phyloP scores from a whole-genome alignment of 768 basidiomycete genomes.

The Termitomyces bulborhizus region DNA sequence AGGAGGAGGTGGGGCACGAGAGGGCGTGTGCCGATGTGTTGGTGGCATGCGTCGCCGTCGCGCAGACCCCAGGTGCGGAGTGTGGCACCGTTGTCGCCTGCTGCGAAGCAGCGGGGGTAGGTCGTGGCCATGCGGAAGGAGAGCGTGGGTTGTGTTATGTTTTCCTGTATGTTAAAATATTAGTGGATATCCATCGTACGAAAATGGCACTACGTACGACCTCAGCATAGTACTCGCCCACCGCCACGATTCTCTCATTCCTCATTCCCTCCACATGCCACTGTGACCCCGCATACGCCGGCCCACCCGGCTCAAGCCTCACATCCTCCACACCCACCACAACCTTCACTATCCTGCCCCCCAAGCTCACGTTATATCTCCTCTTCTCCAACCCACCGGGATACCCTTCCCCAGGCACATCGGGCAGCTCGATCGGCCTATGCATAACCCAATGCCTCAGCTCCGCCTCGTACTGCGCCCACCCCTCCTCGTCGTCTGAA shows the following conservation, averaged over 20 bases:
- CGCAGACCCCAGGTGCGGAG: slow-evolving; percentile 44
- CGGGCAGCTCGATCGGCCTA: slow-evolving; percentile 39
- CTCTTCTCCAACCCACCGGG: slow-evolving; percentile 38
- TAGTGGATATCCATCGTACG: too few relatives aligned
- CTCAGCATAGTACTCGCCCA: slow-evolving; percentile 33
- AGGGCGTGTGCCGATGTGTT: slow-evolving; percentile 36
- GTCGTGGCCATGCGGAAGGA: slow-evolving; percentile 49
- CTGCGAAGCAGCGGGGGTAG: slow-evolving; percentile 34
- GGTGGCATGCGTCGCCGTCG: slow-evolving; percentile 40
- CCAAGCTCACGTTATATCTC: slow-evolving; percentile 29
- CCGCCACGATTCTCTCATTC: slow-evolving; percentile 45
- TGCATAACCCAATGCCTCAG: slow-evolving; percentile 36
- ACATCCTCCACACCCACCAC: slow-evolving; percentile 35
- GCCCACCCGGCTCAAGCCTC: slow-evolving; percentile 27
- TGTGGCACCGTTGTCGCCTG: slow-evolving; percentile 41
- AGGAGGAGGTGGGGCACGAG: slow-evolving; percentile 31
- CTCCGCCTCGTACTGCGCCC: slow-evolving; percentile 35
- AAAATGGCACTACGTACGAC: slow-evolving; percentile 23
- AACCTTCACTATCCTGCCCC: slow-evolving; percentile 34
- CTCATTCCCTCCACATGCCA: slow-evolving; percentile 53
- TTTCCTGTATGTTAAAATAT: slow-evolving; percentile 26
- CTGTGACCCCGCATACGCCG: slow-evolving; percentile 24
- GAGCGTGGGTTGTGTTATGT: slow-evolving; percentile 28
- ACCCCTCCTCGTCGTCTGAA: slow-evolving; percentile 44
- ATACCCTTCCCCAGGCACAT: slow-evolving; percentile 38